These are phyloP conservation scores for Geotrichum europaeum DNA, from an alignment of 1,139 yeast genomes.

Conservation along the genomic window DNA sequence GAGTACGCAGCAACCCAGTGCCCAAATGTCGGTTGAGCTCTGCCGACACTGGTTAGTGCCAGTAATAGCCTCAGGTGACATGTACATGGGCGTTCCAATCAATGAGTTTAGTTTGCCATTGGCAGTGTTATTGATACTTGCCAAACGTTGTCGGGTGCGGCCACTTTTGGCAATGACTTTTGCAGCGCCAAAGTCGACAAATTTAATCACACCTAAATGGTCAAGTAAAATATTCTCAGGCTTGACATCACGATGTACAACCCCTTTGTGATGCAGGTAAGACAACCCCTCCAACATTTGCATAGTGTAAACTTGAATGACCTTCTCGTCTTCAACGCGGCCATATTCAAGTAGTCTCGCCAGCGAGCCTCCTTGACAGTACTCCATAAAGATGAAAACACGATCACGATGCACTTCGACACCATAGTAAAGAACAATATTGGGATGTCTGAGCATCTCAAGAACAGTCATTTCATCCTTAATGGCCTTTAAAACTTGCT, in stretches of 20 bases:
- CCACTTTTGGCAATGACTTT: constrained; percentile 79
- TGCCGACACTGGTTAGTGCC: constrained; percentile 61
- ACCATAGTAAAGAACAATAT: constrained; percentile 92
- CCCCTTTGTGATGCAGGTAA: constrained; percentile 90
- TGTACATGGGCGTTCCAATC: constrained; percentile 98
- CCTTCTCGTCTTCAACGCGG: constrained; percentile 90
- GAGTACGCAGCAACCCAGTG: constrained; percentile 89
- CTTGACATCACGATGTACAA: constrained; percentile 92
- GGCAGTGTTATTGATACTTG: constrained; percentile 10
- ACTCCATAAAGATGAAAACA: constrained; percentile 95
- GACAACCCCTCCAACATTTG: constrained; percentile 96
- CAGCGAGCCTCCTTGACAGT: constrained; percentile 92
- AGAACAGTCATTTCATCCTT: constrained; percentile 95
- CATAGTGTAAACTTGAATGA: constrained; percentile 80
- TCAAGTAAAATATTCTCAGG: constrained; percentile 91
- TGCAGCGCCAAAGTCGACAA: constrained; percentile 97
- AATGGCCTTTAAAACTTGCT: constrained; percentile 79
- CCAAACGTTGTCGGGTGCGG: constrained; percentile 35
- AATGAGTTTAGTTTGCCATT: constrained; percentile 42
- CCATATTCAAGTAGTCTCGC: constrained; percentile 83
- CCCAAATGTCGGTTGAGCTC: constrained; percentile 60
- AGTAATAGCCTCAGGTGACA: constrained; percentile 96
- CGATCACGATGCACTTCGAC: constrained; percentile 96
- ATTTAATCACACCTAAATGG: constrained; percentile 87
- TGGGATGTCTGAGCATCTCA: constrained; percentile 92